Base-by-base conservation (phyloP, 129 eudicot species). In the Dittrichia graveolens region DNA sequence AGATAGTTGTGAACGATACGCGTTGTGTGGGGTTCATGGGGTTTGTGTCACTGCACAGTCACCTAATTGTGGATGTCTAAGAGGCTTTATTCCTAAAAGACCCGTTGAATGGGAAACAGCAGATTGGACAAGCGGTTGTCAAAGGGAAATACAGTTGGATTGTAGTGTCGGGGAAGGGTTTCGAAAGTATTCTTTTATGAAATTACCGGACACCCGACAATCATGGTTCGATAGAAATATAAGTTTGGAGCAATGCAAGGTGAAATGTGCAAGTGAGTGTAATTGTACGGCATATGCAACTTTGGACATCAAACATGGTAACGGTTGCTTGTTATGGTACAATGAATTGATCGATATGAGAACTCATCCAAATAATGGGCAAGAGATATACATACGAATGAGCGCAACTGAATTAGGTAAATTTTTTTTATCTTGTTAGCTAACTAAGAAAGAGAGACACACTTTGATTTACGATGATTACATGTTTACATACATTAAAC, bases 281-380 rank as follows among this genome's bases (percentile, higher is more conserved):
- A 61, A 70, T 46, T 80, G 84, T 76, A 70, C 74, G 37, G 84
- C 81, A 35, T 75, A 81, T 40, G 35, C 84, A 1, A 81, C 70
- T 70, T 50, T 74, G 50, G 73, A 81, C 58, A 55, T 70, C 13
- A 64, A 34, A 45, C 18, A 68, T 3, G 81, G 63, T 37, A 75
- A 7, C 7, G 81, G 84, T 10, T 81, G 84, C 44, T 76, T 81
- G 57, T 7, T 69, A 45, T 81, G 81, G 84, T 58, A 75, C 24
- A 62, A 64, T 18, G 76, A 54, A 2, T 48, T 81, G 31, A 62
- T 53, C 34, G 84, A 80, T 69, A 60, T 80, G 10, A 47, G 79
- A 63, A 38, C 38, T 8, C 45, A 38, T 34, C 48, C 75, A 19
- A 44, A 44, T 4, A 19, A 43, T 7, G 77, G 77, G 43, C 81